Evolutionary conservation across 495 filamentous ascomycete genomes (phyloP).

Genomic region (Xylaria palmicola): DNA sequence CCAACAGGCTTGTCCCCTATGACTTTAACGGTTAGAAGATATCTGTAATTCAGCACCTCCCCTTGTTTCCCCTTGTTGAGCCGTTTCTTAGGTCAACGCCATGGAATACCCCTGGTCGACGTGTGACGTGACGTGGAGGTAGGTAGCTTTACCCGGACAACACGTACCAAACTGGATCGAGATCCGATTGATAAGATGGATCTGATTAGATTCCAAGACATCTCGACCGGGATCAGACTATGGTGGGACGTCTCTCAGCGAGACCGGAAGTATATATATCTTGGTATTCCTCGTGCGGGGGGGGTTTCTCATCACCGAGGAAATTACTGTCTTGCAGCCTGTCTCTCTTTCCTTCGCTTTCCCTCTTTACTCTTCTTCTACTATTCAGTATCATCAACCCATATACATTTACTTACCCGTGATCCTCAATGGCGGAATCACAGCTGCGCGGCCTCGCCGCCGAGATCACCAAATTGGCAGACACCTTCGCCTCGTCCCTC

Average conservation of each 20-base stretch:
- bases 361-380: neutral
- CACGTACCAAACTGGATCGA: neutral
- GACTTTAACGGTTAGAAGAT: too few relatives aligned
- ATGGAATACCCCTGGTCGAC: too few relatives aligned
- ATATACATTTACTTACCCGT: neutral
- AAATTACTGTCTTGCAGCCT: neutral
- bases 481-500: conserved; percentile 22
- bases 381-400: neutral
- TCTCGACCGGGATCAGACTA: neutral
- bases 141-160: neutral
- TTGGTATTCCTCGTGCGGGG: neutral
- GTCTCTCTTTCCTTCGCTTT: neutral
- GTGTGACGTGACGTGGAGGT: too few relatives aligned
- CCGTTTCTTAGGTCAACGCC: too few relatives aligned
- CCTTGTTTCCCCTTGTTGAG: too few relatives aligned
- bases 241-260: neutral
- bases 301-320: neutral
- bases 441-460: conserved; percentile 24
- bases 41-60: too few relatives aligned
- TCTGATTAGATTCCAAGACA: conserved; percentile 12
- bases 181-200: conserved; percentile 4
- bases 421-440: conserved; percentile 23
- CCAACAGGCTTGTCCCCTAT: too few relatives aligned
- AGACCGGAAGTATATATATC: conserved; percentile 3
- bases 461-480: conserved; percentile 28